Base-by-base conservation (phyloP, 2,329 filamentous ascomycete genomes). In the Dothiorella sarmentorum region DNA sequence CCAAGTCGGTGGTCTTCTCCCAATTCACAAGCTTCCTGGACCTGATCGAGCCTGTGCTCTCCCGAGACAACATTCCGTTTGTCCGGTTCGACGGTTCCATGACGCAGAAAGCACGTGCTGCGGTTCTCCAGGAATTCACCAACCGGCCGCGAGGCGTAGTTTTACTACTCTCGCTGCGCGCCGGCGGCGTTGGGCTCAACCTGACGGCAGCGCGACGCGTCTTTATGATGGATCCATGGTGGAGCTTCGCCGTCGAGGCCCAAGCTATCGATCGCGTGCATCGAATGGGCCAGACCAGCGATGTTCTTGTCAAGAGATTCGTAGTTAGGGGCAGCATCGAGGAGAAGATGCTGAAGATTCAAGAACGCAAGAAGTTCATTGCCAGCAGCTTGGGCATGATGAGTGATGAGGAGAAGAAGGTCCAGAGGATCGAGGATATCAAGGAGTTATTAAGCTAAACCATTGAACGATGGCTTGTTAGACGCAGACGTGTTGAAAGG, bases 191-290 rank as follows among this genome's bases (percentile, higher is more conserved):
- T 0, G 94, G 94, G 0, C 79, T 99, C 42, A 99, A 99, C 69
- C 75, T 99, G 61, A 97, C 93, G 0, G 87, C 86, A 64, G 94
- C 94, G 5, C 90, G 87, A 63, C 81, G 90, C 56, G 95, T 99
- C 4, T 99, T 88, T 76, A 95, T 99, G 89, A 97, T 99, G 94
- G 94, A 99, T 73, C 94, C 94, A 0, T 99, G 94, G 94, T 99
- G 94, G 94, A 95, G 90, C 69, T 99, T 93, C 73, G 92, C 94
- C 0, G 87, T 97, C 11, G 94, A 99, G 75, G 91, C 92, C 4
- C 94, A 99, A 74, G 94, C 94, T 7, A 97, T 99, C 68, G 94
- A 99, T 76, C 90, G 94, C 1, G 91, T 99, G 31, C 94, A 99
- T 77, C 85, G 94, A 7, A 97, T 99, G 90, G 94, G 94, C 0